A percentile compares a stretch with the other conserved stretches of the same genome.
These are phyloP conservation scores for Microdochium trichocladiopsis DNA, from an alignment of 2,329 filamentous ascomycete genomes.

Conservation along the genomic window DNA sequence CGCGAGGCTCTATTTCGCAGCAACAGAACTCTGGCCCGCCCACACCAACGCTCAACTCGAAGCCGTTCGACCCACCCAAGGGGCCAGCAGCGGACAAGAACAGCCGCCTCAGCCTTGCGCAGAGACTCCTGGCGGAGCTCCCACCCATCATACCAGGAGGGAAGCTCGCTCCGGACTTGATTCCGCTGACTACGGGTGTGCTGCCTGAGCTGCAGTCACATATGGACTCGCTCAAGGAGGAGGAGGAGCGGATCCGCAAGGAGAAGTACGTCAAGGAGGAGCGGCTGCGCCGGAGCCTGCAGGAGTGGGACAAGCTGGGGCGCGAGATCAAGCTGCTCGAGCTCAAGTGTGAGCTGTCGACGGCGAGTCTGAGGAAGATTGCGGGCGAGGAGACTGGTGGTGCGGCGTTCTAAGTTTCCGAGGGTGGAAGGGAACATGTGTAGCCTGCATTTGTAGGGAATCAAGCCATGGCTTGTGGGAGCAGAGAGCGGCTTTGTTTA, in stretches of 20 bases:
- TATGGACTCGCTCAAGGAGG: constrained; percentile 45
- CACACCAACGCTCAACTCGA: constrained; percentile 27
- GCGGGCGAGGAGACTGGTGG: constrained; percentile 49
- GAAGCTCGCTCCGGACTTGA: constrained; percentile 40
- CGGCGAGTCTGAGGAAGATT: constrained; percentile 48
- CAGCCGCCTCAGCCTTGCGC: constrained; percentile 38
- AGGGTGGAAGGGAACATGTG: background rate
- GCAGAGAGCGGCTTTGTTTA: too few species aligned
- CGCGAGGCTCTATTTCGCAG: constrained; percentile 12
- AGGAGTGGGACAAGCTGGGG: constrained; percentile 46
- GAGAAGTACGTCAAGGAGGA: constrained; percentile 48
- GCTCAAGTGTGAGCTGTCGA: constrained; percentile 48
- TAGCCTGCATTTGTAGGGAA: too few species aligned
- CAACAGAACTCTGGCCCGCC: constrained; percentile 22
- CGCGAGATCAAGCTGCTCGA: constrained; percentile 47
- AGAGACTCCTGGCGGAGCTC: constrained; percentile 43
- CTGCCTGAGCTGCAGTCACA: constrained; percentile 47
- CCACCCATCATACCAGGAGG: constrained; percentile 46
- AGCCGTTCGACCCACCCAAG: constrained; percentile 51
- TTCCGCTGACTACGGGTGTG: constrained; percentile 37
- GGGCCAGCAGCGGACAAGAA: constrained; percentile 34
- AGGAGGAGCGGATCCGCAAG: constrained; percentile 49
- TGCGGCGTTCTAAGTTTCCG: constrained; percentile 39
- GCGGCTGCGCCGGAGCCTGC: constrained; percentile 43
- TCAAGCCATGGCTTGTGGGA: too few species aligned